Percentiles rank a stretch among this genome's conserved stretches.
phyloP scores from a whole-genome alignment of 495 filamentous ascomycete species.

The Podospora comata region DNA sequence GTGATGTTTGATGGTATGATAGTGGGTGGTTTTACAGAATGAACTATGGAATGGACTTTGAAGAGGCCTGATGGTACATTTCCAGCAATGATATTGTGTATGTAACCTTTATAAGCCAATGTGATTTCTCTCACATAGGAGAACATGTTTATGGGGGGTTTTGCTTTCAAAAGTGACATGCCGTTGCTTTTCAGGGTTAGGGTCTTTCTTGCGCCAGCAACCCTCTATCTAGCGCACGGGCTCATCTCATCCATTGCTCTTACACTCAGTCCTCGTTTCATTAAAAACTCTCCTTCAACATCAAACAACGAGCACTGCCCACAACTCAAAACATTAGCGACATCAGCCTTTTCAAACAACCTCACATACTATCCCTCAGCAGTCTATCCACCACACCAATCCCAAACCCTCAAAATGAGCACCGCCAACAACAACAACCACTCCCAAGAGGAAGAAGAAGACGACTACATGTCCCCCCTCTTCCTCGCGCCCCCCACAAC shows the following conservation, averaged over 20 bases:
- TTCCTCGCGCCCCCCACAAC: conserved; percentile 35
- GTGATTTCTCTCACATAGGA: no score
- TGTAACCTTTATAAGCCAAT: no score
- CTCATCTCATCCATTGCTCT: background rate
- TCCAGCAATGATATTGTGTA: no score
- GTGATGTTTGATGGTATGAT: background rate
- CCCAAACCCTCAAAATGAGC: conserved; percentile 1
- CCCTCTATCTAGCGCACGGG: background rate
- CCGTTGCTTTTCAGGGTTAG: background rate
- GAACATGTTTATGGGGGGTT: no score
- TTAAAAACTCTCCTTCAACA: background rate
- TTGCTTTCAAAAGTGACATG: no score
- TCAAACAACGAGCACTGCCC: background rate
- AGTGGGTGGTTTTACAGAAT: background rate
- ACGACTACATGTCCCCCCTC: conserved; percentile 67
- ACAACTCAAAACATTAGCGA: background rate
- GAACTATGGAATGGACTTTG: background rate
- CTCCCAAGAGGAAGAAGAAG: conserved; percentile 39
- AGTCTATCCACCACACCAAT: background rate
- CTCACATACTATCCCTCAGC: no score
- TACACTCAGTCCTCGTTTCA: background rate
- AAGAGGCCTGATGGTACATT: no score
- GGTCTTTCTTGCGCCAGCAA: background rate
- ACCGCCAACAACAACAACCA: background rate
- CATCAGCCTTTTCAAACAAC: background rate